Base-by-base conservation (phyloP, 192 early-diverging fungal genomes). In the Mortierella alpina region DNA sequence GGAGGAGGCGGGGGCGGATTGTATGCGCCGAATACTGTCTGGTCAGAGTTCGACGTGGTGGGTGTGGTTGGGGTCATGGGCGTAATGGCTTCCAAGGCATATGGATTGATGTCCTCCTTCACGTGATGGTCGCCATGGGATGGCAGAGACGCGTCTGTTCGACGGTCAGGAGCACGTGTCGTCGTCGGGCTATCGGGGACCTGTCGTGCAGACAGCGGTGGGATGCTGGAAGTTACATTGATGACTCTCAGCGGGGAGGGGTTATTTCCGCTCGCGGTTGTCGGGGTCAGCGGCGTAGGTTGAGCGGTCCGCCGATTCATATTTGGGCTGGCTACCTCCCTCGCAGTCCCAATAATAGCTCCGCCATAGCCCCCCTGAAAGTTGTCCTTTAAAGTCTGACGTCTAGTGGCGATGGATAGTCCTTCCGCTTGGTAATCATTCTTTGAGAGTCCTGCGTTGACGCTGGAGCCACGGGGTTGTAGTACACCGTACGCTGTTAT, bases 291-390 rank as follows among this genome's bases (percentile, higher is more conserved):
- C 6, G 70, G 77, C 20, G 64, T 58, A 22, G 62, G 70, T 49
- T 80, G 68, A 59, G 68, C 64, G 5, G 65, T 68, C 18, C 77
- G 52, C 7, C 77, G 44, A 22, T 68, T 71, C 6, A 20, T 49
- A 22, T 52, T 72, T 11, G 69, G 63, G 39, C 67, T 54, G 52
- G 41, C 68, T 3, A 63, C n/a, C 39, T 56, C 63, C 61, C 53
- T 71, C 5, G 63, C 63, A 17, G 58, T 71, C 13, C 70, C 70
- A 12, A 72, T 44, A 17, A 80, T 65, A 15, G 70, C 70, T 18
- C 70, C 70, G 12, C 77, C 77, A 59, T 72, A 80, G 15, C 66
- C 70, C 41, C 77, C 70, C 41, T 80, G 77, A 50, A 72, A 79
- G 23, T 79, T 69, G 20, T 79, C 76, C 17, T 65, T 66, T 57